Evolutionary conservation across 129 eudicot species (phyloP), one percentile per base, ranked within the genome.

Genomic region (Lactuca sativa): DNA sequence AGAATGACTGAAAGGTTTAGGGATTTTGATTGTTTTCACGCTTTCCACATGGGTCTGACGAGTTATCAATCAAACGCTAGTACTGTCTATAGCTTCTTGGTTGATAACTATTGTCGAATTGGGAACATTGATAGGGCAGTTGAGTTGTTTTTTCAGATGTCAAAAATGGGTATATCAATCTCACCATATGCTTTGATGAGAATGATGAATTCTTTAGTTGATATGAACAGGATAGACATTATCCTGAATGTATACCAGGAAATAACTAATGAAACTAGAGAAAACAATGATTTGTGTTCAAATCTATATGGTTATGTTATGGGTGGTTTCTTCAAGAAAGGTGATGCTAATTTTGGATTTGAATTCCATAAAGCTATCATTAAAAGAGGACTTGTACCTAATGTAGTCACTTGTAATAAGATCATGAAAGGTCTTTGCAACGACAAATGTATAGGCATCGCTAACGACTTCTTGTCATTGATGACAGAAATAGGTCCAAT

Each of bases 371-470:
- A 60, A 64, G 75, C 47, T 60, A 44, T 78, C 66, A 63, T 76
- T 7, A 74, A 74, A 70, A 76, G 69, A 17, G 78, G 82, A 21
- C 5, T 65, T 56, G 47, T 60, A 16, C 80, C 82, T 55, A 77
- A 78, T 66, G 62, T 85, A 54, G 72, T 85, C 62, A 81, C 81
- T 74, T 88, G 96, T 62, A 88, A 88, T 53, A 88, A 81, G 83
- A 76, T 85, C 37, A 49, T 83, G 49, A 88, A 73, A 67, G 77
- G 77, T 41, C 77, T 82, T 66, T 83, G 83, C 73, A 86, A 75
- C 13, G 77, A 66, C 41, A 55, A 78, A 30, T 62, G 70, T 77
- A 30, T 71, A 59, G 64, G 37, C 56, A 18, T 54, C 56, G 91
- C 90, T 43, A 68, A 67, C 4, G 62, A 70, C 53, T 85, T 71